Evolutionary conservation across 306 rosid species (phyloP), one percentile per base, ranked within the genome.

Genomic region (Senna siamea): DNA sequence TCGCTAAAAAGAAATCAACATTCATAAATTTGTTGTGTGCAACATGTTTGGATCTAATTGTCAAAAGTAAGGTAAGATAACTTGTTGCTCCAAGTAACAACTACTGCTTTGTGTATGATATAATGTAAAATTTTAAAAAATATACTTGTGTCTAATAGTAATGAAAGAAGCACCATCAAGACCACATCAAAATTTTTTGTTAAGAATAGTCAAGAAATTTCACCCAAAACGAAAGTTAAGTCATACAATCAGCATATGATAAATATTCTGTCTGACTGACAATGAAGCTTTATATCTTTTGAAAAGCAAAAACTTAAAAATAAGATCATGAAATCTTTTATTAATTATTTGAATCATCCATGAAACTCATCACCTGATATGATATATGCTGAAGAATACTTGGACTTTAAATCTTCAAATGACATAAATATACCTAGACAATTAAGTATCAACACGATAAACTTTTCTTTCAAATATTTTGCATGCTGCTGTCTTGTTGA

Each of bases 41-140:
- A 61, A 65, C 47, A 64, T 5, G 13, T 37, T 34, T 69, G 55
- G 48, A 40, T 76, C 57, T 13, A 6, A 43, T 28, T 11, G 63
- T 57, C 63, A 26, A 57, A 48, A 18, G 8, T n/a, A n/a, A n/a
- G n/a, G n/a, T n/a, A n/a, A n/a, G n/a, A n/a, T n/a, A n/a, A n/a
- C n/a, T n/a, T n/a, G 23, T 46, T 10, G 4, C 23, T 32, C 38
- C 34, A 47, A 19, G 12, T 5, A 20, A 22, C 9, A 43, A 57
- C 51, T 56, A 17, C 28, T 54, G 53, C 53, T 70, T 26, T 32
- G 9, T 26, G 13, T n/a, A 18, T 52, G 15, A 69, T n/a, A 17
- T 38, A 66, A 23, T 4, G 26, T n/a, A 6, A 48, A 47, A 50
- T 67, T 26, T 18, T 7, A 3, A 40, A 30, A 30, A 3, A 40